Percentiles rank a stretch among this genome's conserved stretches.
Evolutionary conservation across 768 basidiomycete genomes (phyloP).

Genomic region (Pisolithus microcarpus): DNA sequence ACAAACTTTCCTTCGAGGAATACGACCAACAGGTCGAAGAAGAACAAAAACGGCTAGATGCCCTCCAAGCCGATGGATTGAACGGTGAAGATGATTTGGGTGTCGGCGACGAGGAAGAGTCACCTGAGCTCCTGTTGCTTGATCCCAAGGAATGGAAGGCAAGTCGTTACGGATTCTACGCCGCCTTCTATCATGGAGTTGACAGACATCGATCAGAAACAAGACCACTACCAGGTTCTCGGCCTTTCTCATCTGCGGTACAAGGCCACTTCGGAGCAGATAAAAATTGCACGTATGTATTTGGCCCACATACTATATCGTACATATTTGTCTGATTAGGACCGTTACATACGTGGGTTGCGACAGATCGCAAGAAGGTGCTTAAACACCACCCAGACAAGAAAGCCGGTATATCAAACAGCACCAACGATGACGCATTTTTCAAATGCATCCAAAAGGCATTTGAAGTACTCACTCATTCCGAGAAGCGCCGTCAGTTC

Average conservation of each 20-base stretch:
- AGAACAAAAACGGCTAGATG: constrained; percentile 44
- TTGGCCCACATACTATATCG: not conserved
- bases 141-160: constrained; percentile 99
- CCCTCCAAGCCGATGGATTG: constrained; percentile 40
- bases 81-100: constrained; percentile 78
- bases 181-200: constrained; percentile 3
- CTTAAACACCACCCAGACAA: constrained; percentile 98
- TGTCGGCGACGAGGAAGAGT: constrained; percentile 86
- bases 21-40: constrained; percentile 64
- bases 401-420: constrained; percentile 70
- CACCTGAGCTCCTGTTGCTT: constrained; percentile 54
- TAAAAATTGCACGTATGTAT: constrained; percentile 88
- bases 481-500: constrained; percentile 88
- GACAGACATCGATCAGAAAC: constrained; percentile 53
- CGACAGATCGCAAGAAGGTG: constrained; percentile 93
- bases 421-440: constrained; percentile 94
- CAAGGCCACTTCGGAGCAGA: constrained; percentile 83
- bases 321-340: not conserved
- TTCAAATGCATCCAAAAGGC: constrained; percentile 99
- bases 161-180: constrained; percentile 9
- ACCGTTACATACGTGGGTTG: not conserved
- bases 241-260: constrained; percentile 88
- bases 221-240: constrained; percentile 96
- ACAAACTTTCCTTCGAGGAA: constrained; percentile 75
- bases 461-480: constrained; percentile 83